Base-by-base conservation (phyloP, 345 rosid species). In the Pseudoturritis turrita region DNA sequence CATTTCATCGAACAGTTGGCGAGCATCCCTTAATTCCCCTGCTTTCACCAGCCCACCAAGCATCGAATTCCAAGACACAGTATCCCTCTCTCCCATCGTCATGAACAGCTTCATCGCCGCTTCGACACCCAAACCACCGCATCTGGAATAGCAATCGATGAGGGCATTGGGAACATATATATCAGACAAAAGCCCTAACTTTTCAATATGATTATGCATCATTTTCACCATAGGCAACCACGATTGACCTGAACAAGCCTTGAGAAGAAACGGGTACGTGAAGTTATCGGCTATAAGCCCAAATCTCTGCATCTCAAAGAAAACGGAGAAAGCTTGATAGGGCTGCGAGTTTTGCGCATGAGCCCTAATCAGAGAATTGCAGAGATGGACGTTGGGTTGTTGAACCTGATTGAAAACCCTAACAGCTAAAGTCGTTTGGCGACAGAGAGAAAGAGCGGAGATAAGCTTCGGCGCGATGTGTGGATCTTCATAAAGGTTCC, bases 21-120 rank as follows among this genome's bases (percentile, higher is more conserved):
- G 81, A 3, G 95, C 98, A 60, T 78, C 82, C 17, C 36, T 55
- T 80, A 90, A 68, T 18, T 84, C 82, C 15, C 88, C 91, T 0
- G 81, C 78, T 70, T 84, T 86, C 41, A 77, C 81, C 28, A 89
- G 60, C 18, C 98, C 97, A 7, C 80, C 63, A 0, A 90, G 74
- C 89, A 90, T 88, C 10, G 92, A 81, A 73, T 93, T 93, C 98
- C 98, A 93, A 12, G 92, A 75, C 55, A 90, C 97, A 39, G 76
- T 77, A 70, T 93, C 97, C 71, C 80, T 83, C 65, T 80, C 83
- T 10, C 43, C 76, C 94, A 89, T 84, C 26, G 19, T 36, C 64
- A 21, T 51, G 70, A 90, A 90, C 81, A 90, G 58, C 79, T 77
- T 90, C 86, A 62, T 78, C 2, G 98, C 96, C n/a, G 65, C 78